These are phyloP conservation scores for Fusarium sp. DNA, from an alignment of 2,329 filamentous ascomycete species.

Conservation along the genomic window DNA sequence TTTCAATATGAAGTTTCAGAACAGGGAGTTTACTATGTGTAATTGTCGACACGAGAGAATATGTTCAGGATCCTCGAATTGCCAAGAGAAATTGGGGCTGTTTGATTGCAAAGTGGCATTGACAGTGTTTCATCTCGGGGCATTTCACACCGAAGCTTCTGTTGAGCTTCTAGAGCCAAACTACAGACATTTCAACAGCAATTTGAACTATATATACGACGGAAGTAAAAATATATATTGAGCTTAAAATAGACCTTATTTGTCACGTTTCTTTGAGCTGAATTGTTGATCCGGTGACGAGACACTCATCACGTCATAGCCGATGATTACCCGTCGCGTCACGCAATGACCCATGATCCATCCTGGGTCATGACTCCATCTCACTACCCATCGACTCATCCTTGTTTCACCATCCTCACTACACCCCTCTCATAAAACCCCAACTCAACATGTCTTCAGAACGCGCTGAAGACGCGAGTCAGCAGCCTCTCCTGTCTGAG, in stretches of 20 bases:
- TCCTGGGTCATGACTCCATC: slow-evolving; percentile 6
- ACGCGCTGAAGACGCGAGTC: slow-evolving; percentile 4
- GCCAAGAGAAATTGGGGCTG: neutral
- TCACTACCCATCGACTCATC: neutral
- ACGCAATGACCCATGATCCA: neutral
- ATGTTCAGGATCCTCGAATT: neutral
- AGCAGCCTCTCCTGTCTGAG: slow-evolving; percentile 30
- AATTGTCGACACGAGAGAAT: neutral
- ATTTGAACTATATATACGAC: fast-evolving
- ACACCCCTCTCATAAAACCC: neutral
- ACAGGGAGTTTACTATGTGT: neutral
- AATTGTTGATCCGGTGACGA: neutral
- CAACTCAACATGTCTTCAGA: slow-evolving; percentile 16
- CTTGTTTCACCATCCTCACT: neutral
- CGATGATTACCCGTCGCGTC: slow-evolving; percentile 38
- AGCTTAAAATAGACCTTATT: neutral
- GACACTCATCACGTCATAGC: slow-evolving; percentile 13
- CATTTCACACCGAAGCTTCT: neutral
- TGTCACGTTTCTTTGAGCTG: neutral
- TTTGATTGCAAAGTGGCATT: slow-evolving; percentile 17
- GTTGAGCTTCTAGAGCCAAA: neutral
- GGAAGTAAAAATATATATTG: fast-evolving
- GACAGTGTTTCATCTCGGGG: slow-evolving; percentile 7
- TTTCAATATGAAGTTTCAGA: slow-evolving; percentile 24
- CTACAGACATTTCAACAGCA: fast-evolving